A percentile compares a stretch with the other conserved stretches of the same genome.
These are phyloP conservation scores for Lactarius sanguifluus DNA, from an alignment of 768 basidiomycete species.

Conservation along the genomic window DNA sequence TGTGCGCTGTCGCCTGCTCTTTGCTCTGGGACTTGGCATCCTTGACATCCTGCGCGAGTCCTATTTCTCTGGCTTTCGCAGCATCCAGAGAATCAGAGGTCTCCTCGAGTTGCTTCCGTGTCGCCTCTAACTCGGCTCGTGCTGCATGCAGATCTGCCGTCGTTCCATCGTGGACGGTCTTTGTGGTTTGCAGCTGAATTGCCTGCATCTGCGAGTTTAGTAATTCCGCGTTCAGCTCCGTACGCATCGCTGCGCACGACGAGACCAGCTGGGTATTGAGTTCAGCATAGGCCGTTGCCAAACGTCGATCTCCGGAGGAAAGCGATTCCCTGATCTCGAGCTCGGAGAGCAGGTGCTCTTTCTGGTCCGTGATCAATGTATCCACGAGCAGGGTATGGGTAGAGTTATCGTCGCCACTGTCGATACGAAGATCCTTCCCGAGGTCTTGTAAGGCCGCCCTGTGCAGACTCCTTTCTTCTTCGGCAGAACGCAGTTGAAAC, in stretches of 20 bases:
- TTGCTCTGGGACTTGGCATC: conserved; percentile 34
- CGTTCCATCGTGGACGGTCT: conserved; percentile 45
- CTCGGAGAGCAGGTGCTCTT: conserved; percentile 15
- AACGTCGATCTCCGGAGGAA: conserved; percentile 14
- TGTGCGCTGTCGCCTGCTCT: conserved; percentile 36
- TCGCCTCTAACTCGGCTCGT: conserved; percentile 30
- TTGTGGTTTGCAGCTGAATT: conserved; percentile 43
- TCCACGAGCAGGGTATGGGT: conserved; percentile 1
- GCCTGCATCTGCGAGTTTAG: conserved; percentile 30
- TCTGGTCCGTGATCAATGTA: conserved; percentile 9
- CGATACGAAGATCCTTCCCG: neutral
- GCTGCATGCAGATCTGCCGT: conserved; percentile 41
- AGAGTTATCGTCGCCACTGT: neutral
- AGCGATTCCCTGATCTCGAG: conserved; percentile 13
- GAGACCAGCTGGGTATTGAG: conserved; percentile 31
- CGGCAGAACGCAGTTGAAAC: conserved; percentile 30
- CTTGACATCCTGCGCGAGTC: conserved; percentile 34
- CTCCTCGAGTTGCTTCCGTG: conserved; percentile 32
- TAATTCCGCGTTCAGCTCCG: conserved; percentile 27
- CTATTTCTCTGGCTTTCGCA: conserved; percentile 30
- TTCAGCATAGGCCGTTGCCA: conserved; percentile 18
- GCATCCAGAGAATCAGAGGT: conserved; percentile 27
- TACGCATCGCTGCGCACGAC: conserved; percentile 26
- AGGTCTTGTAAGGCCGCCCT: conserved; percentile 15
- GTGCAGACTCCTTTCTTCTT: conserved; percentile 29